phyloP scores from a whole-genome alignment of 257 asterid species.

The Lavandula angustifolia region DNA sequence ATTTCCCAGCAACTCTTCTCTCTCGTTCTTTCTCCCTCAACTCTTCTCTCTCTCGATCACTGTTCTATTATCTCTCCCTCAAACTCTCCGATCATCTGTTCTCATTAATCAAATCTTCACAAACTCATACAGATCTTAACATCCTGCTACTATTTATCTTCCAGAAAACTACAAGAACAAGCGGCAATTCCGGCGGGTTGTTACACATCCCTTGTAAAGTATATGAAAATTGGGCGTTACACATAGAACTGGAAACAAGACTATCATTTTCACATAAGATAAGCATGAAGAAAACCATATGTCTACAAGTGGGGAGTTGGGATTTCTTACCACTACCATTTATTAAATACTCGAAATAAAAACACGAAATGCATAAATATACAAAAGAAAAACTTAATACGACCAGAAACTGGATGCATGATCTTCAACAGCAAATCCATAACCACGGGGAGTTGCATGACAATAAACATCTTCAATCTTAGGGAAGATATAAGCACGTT shows the following conservation, averaged over 20 bases:
- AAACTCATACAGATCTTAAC: no score
- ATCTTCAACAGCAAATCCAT: conserved; percentile 62
- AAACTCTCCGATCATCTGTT: no score
- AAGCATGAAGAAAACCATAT: conserved; percentile 9
- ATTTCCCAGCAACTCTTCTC: no score
- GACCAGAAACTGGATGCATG: conserved; percentile 66
- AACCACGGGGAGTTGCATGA: conserved; percentile 39
- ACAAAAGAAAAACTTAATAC: conserved; percentile 33
- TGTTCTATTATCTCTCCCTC: no score
- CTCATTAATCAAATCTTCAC: no score
- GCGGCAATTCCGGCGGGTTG: no score
- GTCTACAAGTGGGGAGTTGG: background rate
- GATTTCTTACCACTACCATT: conserved; percentile 5
- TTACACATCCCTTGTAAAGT: no score
- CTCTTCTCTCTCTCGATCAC: no score
- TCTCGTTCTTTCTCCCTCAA: no score
- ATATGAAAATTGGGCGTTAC: no score
- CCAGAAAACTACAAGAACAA: no score
- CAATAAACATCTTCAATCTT: conserved; percentile 39
- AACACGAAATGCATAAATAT: background rate
- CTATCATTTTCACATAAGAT: conserved; percentile 2
- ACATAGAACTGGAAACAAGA: background rate
- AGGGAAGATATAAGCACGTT: conserved; percentile 32
- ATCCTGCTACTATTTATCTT: no score
- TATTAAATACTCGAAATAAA: conserved; percentile 4